Base-by-base conservation (phyloP, 2,329 filamentous ascomycete genomes). In the Calonectria honghensis region DNA sequence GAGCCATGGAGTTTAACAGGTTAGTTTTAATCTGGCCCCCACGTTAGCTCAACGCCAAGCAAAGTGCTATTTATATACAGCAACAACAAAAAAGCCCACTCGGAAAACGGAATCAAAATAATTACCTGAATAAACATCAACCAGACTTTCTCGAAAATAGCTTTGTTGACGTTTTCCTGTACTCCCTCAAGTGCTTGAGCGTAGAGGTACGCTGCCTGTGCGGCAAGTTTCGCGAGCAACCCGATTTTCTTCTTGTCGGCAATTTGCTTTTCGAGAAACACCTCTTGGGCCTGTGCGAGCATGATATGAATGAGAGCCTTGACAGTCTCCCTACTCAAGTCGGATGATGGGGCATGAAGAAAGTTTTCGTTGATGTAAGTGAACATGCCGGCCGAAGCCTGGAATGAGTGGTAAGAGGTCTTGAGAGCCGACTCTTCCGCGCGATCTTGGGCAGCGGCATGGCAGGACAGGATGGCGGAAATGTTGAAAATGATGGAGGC, bases 361-460 rank as follows among this genome's bases (percentile, higher is more conserved):
- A 99, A 99, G 87, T 99, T 99, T 87, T 99, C 97, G 86, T 99
- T 99, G 88, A 99, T 99, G 82, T 99, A 99, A 68, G 96, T 98
- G 85, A 98, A 99, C 97, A 99, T 99, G 87, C 97, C 97, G 13
- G 97, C 97, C 10, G 96, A 96, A 51, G 97, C 97, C 85, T 99
- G 97, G 87, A 98, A 98, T 27, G 96, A 98, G 85, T 99, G 96
- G 84, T 98, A 99, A 24, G 97, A 95, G 18, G 96, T 96, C 87
- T 99, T 99, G 83, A 98, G 91, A 41, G 96, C 96, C 7, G 94
- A 91, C 82, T 99, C 97, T 83, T 98, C 96, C 77, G 94, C 94
- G 65, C 97, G 93, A 79, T 97, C 96, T 86, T 99, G 97, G 82
- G 95, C 91, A 54, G 96, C 96, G 75, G 96, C 97, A 89, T 99